Evolutionary conservation across 331 rosid genomes (phyloP).

Genomic region (Rosa hybrid): DNA sequence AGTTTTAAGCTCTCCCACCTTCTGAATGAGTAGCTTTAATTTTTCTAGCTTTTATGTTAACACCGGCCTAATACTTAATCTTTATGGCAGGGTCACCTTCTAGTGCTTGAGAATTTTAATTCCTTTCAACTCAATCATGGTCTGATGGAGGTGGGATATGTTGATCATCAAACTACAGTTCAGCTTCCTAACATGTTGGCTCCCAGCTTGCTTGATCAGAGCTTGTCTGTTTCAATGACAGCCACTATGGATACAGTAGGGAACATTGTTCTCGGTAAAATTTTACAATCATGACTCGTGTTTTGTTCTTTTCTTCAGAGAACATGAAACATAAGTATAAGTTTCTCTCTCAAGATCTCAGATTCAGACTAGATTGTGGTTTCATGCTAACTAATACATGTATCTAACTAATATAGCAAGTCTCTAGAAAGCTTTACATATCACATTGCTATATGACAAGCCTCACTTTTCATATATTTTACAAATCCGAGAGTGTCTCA

Average conservation of each 20-base stretch:
- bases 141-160: slow-evolving; percentile 84
- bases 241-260: slow-evolving; percentile 72
- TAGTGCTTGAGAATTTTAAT: slow-evolving; percentile 62
- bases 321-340: not conserved
- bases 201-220: slow-evolving; percentile 38
- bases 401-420: not conserved
- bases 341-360: not conserved
- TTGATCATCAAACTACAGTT: slow-evolving; percentile 49
- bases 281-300: not conserved
- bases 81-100: slow-evolving; percentile 80
- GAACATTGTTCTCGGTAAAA: slow-evolving; percentile 70
- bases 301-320: not conserved
- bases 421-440: not conserved
- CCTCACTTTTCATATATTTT: not conserved
- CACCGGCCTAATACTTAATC: slow-evolving; percentile 20
- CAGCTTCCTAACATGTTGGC: slow-evolving; percentile 33
- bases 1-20: not conserved
- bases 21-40: not conserved
- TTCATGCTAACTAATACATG: not conserved
- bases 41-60: not conserved
- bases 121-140: slow-evolving; percentile 76
- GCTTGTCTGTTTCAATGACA: slow-evolving; percentile 84
- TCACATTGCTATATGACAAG: not conserved
- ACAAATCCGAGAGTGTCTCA: not conserved
- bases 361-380: not conserved